Conservation (phyloP, 345 rosid species). For the Eucalyptus globulus region DNA sequence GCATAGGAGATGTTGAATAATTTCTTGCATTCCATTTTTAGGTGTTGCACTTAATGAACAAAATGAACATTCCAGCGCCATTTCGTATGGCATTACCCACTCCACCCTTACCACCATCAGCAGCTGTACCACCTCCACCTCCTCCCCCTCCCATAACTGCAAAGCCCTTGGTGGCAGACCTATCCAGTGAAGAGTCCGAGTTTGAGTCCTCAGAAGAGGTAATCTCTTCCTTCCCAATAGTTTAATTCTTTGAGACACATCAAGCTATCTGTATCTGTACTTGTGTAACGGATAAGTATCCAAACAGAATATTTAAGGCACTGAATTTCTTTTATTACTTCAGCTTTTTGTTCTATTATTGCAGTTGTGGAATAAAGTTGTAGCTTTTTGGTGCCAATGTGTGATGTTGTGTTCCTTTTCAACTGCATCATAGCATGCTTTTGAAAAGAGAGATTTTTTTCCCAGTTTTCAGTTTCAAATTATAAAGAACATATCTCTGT, state of each 20-base stretch:
- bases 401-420: neutral
- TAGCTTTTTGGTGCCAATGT: neutral
- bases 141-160: conserved; percentile 28
- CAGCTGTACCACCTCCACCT: conserved; percentile 22
- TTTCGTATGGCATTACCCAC: conserved; percentile 91
- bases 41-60: conserved; percentile 98
- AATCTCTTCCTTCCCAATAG: conserved; percentile 1
- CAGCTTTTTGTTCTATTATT: neutral
- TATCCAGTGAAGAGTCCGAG: conserved; percentile 82
- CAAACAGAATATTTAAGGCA: neutral
- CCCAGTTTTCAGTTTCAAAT: neutral
- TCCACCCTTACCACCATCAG: conserved; percentile 73
- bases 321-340: neutral
- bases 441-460: neutral
- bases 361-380: neutral
- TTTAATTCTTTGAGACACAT: neutral
- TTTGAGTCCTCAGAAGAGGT: conserved; percentile 92
- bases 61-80: conserved; percentile 99
- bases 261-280: neutral
- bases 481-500: neutral
- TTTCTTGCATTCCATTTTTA: conserved; percentile 1
- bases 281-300: neutral
- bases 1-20: neutral
- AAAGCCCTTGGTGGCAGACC: conserved; percentile 25
- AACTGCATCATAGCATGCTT: neutral